Evolutionary conservation across 148 eudicot genomes (phyloP).

Genomic region (Chenopodium formosanum): DNA sequence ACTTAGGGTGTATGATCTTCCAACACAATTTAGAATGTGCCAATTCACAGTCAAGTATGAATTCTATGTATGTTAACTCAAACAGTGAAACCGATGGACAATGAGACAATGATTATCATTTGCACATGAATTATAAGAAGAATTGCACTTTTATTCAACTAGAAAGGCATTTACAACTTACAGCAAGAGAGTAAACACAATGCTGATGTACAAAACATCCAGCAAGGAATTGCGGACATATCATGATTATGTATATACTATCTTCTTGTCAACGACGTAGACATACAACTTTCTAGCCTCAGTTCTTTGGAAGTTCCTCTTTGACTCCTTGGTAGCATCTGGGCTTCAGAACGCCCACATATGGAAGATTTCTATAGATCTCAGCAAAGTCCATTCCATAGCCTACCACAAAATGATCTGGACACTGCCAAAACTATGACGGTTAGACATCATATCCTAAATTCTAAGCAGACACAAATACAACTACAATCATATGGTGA

Average conservation of each 20-base stretch:
- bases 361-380: slow-evolving; percentile 82
- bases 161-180: background rate
- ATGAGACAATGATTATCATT: background rate
- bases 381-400: slow-evolving; percentile 88
- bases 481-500: background rate
- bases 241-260: no score
- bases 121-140: background rate
- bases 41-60: no score
- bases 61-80: no score
- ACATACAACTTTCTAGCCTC: background rate
- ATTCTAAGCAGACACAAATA: background rate
- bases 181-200: background rate
- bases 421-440: slow-evolving; percentile 54
- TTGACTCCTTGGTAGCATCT: slow-evolving; percentile 46
- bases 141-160: background rate
- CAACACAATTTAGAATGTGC: no score
- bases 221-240: background rate
- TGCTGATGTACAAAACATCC: background rate
- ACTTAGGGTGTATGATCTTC: no score
- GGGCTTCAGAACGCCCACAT: slow-evolving; percentile 83
- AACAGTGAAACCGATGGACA: no score
- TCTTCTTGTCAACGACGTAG: background rate
- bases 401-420: slow-evolving; percentile 80
- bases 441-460: background rate
- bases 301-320: slow-evolving; percentile 7